Evolutionary conservation across 805 yeast species (phyloP), one percentile per base, ranked within the genome.

Genomic region (Lipomyces kockii): DNA sequence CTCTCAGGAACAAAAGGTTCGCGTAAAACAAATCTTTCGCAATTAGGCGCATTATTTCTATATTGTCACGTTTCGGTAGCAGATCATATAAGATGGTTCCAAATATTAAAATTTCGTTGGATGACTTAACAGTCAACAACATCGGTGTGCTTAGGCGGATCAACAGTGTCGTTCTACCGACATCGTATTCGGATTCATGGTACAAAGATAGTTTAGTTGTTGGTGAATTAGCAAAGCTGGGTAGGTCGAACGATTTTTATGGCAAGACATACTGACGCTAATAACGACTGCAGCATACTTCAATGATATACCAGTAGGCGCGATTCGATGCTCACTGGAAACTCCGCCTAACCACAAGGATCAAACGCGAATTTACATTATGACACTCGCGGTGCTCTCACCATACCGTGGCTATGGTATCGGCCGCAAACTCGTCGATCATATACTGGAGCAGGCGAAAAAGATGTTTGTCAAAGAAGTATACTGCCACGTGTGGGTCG

Each of bases 231-330:
- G 83, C 83, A 43, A 83, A 87, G 74, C 79, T 87, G 46, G 84
- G 80, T 66, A 71, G 34, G 62, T 37, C 5, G 9, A 1, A 43
- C 1, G 17, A 22, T 32, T 61, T 56, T 7, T 17, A 60, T 8
- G 53, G 52, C 20, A 43, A 51, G 9, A 37, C 9, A 43, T 61
- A 14, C 35, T 64, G 63, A 51, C 46, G 12, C 55, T 51, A 39
- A 59, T 37, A 14, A 25, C 62, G 62, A 34, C 74, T 60, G 57
- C 74, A 64, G 90, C 89, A 0, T 90, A 82, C 78, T 89, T 83
- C 77, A 84, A 89, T 60, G 97, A 89, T 74, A 84, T 90, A 5
- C 92, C 97, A 7, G 94, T 92, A 3, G 97, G 95, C 17, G 89
- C 87, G 3, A 79, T 92, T 60, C 87, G 87, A 68, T 88, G 89